Base-by-base conservation (phyloP, 495 filamentous ascomycete species). In the Immersiella caudata region DNA sequence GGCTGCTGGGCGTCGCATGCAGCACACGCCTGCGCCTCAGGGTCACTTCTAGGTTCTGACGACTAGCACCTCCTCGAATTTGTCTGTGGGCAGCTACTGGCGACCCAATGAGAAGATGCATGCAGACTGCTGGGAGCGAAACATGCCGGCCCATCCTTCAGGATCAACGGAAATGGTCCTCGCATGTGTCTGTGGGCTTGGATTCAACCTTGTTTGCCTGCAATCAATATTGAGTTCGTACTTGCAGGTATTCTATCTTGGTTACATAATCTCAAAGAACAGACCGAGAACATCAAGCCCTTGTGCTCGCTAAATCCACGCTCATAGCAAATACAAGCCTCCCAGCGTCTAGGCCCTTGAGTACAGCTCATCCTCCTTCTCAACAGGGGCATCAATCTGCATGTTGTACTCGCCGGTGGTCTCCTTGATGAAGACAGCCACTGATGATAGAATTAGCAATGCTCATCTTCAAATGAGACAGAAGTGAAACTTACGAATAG, bases 361-460 rank as follows among this genome's bases (percentile, higher is more conserved):
- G 33, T 73, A 73, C 33, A 73, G 61, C 20, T 71, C 66, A 60
- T 71, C 71, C 50, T 67, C 70, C 67, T 70, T 72, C 55, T 74
- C 72, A 20, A 72, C 46, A 22, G 70, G 70, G 26, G 35, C 54
- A 36, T 74, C 72, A 56, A 74, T 72, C 35, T 66, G 67, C 61
- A 66, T 72, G 56, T 72, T 74, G 62, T 72, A 70, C 55, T 74
- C 72, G 60, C 61, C 61, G 11, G 21, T 55, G 2, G 55, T 36
- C 25, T 73, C 71, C 50, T 67, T 59, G 27, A 73, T 40, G 35
- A 71, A 63, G 14, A 67, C 55, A 25, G 66, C 50, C 7, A 62
- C 67, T 67, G 36, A 58, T 36, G 33, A 26, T 20, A 25, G 16
- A 11, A 24, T n/a, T n/a, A 35, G 16, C 20, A 25, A 67, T 25